Evolutionary conservation across 257 asterid species (phyloP), one percentile per base, ranked within the genome.

Genomic region (Scutellaria minor): DNA sequence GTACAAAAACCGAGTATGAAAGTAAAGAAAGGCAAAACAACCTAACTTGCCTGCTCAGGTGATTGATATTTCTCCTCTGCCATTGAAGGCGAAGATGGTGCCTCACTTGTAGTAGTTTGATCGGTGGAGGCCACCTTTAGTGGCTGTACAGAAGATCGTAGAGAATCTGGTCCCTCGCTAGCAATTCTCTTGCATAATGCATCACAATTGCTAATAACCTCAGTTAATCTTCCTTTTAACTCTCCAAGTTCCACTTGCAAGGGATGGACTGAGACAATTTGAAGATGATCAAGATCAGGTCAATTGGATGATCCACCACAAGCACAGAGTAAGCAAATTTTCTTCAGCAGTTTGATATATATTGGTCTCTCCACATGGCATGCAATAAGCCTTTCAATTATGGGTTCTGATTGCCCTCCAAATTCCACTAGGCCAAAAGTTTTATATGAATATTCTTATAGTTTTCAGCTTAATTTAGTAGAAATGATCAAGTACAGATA

Each of bases 161-260:
- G 85, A 2, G 92, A 81, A 75, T 92, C 96, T 7, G 96, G 99
- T 48, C 99, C 96, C 72, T 92, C 98, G 0, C 75, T 64, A 35
- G 72, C 76, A 59, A 92, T 92, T 79, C 99, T 86, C 85, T 87
- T 86, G 86, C 99, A 92, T 67, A 95, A 68, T 51, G 97, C 91
- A 77, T 95, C 99, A 53, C 97, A 95, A 57, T 95, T 92, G 81
- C 94, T 92, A 48, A 90, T 87, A 46, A 90, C 96, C 82, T 95
- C 96, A 1, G 99, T 92, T 80, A 95, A 74, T 70, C 98, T 90
- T 57, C 99, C 99, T 75, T 92, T 95, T 52, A 95, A 79, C 76
- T 84, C 96, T 67, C 99, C 98, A 9, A 95, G 96, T 73, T 95
- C 98, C 76, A 92, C 97, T 83, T 95, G 97, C 88, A 95, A 82